Conservation (phyloP, 345 rosid genomes). For the Bruguiera gymnorhiza region DNA sequence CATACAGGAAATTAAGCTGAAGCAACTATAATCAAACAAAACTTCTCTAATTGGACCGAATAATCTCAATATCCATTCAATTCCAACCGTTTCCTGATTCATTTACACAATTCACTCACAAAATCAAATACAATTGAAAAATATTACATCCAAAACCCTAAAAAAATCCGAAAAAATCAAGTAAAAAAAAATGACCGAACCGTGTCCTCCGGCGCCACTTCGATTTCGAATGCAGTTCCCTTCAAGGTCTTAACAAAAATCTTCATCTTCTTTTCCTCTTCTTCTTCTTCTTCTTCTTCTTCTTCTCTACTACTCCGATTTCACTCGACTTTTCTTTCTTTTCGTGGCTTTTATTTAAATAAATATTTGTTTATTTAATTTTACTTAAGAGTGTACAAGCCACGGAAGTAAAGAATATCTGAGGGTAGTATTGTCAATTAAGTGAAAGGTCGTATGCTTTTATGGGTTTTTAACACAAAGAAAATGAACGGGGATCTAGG, state of each 20-base stretch:
- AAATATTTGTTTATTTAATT: background rate
- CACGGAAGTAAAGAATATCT: constrained; percentile 14
- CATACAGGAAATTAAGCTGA: too few species aligned
- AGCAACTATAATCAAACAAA: too few species aligned
- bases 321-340: background rate
- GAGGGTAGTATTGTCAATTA: constrained; percentile 11
- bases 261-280: constrained; percentile 48
- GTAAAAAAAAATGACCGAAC: constrained; percentile 22
- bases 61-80: too few species aligned
- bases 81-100: too few species aligned
- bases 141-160: background rate
- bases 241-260: constrained; percentile 71
- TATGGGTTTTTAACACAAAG: background rate
- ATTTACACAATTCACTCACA: too few species aligned
- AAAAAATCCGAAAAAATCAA: background rate
- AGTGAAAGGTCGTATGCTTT: too few species aligned
- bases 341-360: background rate
- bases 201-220: constrained; percentile 60
- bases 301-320: constrained; percentile 6
- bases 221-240: constrained; percentile 63
- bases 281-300: background rate
- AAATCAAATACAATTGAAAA: too few species aligned
- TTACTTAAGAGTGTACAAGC: too few species aligned
- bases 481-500: background rate
- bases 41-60: too few species aligned